phyloP scores from a whole-genome alignment of 2,329 filamentous ascomycete species.

The Pseudonectria buxi region DNA sequence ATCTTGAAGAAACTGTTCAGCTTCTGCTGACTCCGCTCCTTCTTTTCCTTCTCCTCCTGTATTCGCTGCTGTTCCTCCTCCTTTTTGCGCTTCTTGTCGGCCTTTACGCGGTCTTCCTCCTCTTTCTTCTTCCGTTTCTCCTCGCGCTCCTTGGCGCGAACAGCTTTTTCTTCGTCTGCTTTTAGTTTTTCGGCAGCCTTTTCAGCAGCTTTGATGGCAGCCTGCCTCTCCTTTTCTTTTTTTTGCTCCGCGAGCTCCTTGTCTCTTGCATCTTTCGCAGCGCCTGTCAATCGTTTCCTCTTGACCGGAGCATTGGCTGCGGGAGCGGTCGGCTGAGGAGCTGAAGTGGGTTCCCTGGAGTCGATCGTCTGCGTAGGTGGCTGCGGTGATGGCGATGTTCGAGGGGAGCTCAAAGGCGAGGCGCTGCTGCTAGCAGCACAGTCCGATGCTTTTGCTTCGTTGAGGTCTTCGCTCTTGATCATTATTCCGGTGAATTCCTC shows the following conservation, averaged over 20 bases:
- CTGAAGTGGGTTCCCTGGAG: slow-evolving; percentile 24
- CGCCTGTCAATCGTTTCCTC: slow-evolving; percentile 27
- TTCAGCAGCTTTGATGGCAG: slow-evolving; percentile 25
- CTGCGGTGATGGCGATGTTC: no score
- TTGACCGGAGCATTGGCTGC: slow-evolving; percentile 16
- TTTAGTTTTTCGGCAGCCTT: slow-evolving; percentile 33
- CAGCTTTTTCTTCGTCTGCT: slow-evolving; percentile 33
- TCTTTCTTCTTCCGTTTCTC: slow-evolving; percentile 36
- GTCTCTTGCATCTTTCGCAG: slow-evolving; percentile 29
- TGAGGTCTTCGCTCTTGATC: slow-evolving; percentile 12
- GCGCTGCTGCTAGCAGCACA: slow-evolving; percentile 22
- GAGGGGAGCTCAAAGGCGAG: no score
- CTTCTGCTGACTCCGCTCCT: slow-evolving; percentile 40
- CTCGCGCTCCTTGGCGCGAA: slow-evolving; percentile 31
- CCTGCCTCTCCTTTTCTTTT: slow-evolving; percentile 22
- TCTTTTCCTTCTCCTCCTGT: slow-evolving; percentile 41
- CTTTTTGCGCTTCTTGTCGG: slow-evolving; percentile 42
- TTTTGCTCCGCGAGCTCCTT: slow-evolving; percentile 30
- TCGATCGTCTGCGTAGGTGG: slow-evolving; percentile 16
- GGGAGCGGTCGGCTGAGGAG: slow-evolving; percentile 15
- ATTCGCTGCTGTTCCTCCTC: slow-evolving; percentile 39
- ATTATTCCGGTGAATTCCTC: slow-evolving; percentile 34
- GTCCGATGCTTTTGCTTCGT: slow-evolving; percentile 40
- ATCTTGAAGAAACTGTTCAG: slow-evolving; percentile 42
- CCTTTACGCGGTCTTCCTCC: slow-evolving; percentile 33